phyloP scores from a whole-genome alignment of 805 yeast genomes.

The Wickerhamomyces chambardii region DNA sequence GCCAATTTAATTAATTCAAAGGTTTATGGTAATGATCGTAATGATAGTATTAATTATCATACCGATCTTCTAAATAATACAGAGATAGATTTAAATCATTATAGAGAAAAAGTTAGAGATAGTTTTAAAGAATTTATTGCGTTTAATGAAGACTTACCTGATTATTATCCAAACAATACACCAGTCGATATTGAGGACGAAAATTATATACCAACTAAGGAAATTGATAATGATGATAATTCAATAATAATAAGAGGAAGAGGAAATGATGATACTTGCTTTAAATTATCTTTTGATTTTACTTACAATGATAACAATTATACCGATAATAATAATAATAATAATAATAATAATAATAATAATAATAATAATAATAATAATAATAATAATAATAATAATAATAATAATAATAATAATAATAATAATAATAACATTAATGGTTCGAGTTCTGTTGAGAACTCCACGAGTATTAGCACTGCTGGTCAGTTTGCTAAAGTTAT shows the following conservation, averaged over 20 bases:
- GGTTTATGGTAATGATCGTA: conserved; percentile 5
- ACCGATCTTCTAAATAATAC: too few species aligned
- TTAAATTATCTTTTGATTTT: conserved; percentile 7
- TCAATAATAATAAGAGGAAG: conserved; percentile 12
- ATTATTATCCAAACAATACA: background rate
- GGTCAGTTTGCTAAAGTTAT: conserved; percentile 32
- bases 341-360: too few species aligned
- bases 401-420: too few species aligned
- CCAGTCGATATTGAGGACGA: conserved; percentile 12
- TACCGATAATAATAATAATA: too few species aligned
- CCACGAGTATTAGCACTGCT: background rate
- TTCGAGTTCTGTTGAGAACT: background rate
- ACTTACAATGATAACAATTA: background rate
- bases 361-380: too few species aligned
- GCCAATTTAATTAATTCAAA: conserved; percentile 28
- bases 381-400: too few species aligned
- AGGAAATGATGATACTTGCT: conserved; percentile 16
- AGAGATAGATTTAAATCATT: too few species aligned
- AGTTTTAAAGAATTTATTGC: too few species aligned
- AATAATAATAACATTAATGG: too few species aligned
- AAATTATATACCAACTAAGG: conserved; percentile 7
- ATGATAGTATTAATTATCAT: background rate
- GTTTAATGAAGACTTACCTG: conserved; percentile 5
- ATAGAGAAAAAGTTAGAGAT: too few species aligned
- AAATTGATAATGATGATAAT: conserved; percentile 1